Base-by-base conservation (phyloP, 345 rosid genomes). In the Stellera chamaejasme region DNA sequence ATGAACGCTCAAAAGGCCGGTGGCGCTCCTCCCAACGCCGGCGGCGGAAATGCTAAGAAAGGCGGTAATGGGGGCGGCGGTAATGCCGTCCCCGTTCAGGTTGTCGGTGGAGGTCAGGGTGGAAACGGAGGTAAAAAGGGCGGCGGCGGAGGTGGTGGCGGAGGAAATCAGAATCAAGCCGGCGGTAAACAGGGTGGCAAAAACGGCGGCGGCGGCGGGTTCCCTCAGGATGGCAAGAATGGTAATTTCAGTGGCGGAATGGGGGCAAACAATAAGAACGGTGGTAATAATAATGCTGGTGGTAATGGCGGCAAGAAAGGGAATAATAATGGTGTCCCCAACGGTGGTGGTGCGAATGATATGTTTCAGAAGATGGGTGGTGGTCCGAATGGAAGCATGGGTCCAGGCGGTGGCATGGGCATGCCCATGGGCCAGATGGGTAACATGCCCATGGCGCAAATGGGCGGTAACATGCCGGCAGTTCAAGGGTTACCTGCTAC, bases 401-500 rank as follows among this genome's bases (percentile, higher is more conserved):
- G 83, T 58, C 77, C 53, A 56, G 66, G 76, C 78, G 66, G 79
- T n/a, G 62, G 56, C 23, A 19, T 68, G 59, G 39, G 46, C 53
- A 68, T 77, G 43, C 74, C 83, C 0, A 69, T 67, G 75, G 82
- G 72, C 55, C 86, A 67, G 60, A 75, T 76, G 77, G 81, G 80
- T 10, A 65, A 62, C 13, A 60, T 63, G 48, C 59, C 71, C 6
- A 66, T 77, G 70, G 75, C 73, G 57, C 72, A 60, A 28, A 72
- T 66, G 75, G 61, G 65, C 58, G 53, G 60, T 8, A 73, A 58
- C 54, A 52, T 79, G 53, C 78, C 80, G 5, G 90, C 98, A 1
- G 96, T 83, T 28, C 95, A 82, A 63, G 98, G 98, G 14, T 75
- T 85, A 11, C 96, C 98, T 0, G 91, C 96, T 2, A 25, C 77